These are phyloP conservation scores for Pezicula radicicola DNA, from an alignment of 2,329 filamentous ascomycete genomes.

Conservation along the genomic window DNA sequence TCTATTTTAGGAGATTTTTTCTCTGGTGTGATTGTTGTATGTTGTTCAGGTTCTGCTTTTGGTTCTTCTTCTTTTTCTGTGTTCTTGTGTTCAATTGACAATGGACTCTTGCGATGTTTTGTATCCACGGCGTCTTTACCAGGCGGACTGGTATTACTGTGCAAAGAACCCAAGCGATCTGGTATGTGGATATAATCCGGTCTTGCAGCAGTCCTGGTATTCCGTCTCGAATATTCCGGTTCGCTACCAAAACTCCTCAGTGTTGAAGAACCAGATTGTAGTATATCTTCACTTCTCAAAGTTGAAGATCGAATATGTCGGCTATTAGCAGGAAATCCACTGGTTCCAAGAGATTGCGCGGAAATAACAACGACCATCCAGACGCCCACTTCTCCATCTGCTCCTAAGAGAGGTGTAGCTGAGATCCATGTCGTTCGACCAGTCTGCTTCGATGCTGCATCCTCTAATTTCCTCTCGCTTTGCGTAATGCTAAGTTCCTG, in stretches of 20 bases:
- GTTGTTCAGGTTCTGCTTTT: no score
- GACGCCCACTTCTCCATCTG: slow-evolving; percentile 5
- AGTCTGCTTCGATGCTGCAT: not conserved
- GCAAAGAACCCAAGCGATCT: no score
- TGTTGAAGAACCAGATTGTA: not conserved
- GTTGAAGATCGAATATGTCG: not conserved
- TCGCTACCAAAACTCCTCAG: not conserved
- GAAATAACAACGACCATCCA: slow-evolving; percentile 13
- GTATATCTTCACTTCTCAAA: not conserved
- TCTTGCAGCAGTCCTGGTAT: not conserved
- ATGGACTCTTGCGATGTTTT: not conserved
- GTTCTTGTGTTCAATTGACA: no score
- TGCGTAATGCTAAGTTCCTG: slow-evolving; percentile 3
- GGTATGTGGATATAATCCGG: no score
- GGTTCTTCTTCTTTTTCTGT: no score
- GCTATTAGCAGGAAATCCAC: no score
- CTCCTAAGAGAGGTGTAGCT: slow-evolving; percentile 8
- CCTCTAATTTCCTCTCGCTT: slow-evolving; percentile 3
- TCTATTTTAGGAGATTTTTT: no score
- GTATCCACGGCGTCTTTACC: not conserved
- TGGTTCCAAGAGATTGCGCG: no score
- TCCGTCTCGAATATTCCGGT: not conserved
- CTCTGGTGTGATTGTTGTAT: no score
- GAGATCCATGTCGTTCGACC: slow-evolving; percentile 6
- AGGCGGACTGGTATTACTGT: no score